phyloP scores from a whole-genome alignment of 73 alveolate genomes.

The Paramecium pentaurelia region DNA sequence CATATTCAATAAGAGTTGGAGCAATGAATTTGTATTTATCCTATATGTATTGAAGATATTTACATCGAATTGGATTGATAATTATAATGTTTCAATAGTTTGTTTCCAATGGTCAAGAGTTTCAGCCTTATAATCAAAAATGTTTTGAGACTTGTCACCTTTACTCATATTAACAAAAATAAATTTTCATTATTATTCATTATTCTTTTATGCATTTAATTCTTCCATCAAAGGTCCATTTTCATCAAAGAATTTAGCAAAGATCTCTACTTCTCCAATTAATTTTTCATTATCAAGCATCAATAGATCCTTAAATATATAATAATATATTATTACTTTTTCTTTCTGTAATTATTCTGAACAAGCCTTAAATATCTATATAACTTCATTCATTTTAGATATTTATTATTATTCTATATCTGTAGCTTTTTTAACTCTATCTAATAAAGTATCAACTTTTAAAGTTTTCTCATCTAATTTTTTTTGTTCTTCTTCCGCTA shows the following conservation, averaged over 20 bases:
- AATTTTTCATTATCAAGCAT: constrained; percentile 4
- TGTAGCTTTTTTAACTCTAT: background rate
- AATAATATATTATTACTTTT: background rate
- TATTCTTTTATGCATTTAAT: background rate
- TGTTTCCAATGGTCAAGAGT: background rate
- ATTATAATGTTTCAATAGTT: background rate
- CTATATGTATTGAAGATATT: background rate
- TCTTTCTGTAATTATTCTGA: background rate
- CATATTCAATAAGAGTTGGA: constrained; percentile 9
- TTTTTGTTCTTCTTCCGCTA: background rate
- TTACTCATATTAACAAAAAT: background rate
- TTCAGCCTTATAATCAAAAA: background rate
- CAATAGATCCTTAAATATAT: background rate
- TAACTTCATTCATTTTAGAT: background rate
- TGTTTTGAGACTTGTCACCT: background rate
- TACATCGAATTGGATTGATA: background rate
- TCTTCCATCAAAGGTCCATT: constrained; percentile 1
- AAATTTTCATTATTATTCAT: background rate
- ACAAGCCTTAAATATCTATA: background rate
- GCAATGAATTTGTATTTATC: background rate
- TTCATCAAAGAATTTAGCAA: constrained; percentile 14
- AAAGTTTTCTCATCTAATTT: background rate
- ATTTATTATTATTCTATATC: background rate
- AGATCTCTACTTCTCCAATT: background rate
- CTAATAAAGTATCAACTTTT: background rate